phyloP scores from a whole-genome alignment of 768 basidiomycete species.

The Lepiota brunneoincarnata region DNA sequence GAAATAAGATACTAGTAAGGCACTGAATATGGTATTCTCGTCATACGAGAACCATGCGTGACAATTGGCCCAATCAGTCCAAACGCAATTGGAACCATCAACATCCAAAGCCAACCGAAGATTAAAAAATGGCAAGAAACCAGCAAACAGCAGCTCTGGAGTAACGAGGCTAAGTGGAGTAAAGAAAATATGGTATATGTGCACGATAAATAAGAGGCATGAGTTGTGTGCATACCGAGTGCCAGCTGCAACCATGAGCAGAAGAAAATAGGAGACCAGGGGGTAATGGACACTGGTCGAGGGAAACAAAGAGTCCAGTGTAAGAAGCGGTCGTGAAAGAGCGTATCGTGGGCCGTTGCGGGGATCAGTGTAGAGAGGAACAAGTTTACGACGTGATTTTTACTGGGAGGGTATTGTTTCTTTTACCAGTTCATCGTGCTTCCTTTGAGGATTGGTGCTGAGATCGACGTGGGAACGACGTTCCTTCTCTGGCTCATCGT shows the following conservation, averaged over 20 bases:
- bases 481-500: constrained; percentile 51
- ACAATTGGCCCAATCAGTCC: too few relatives aligned
- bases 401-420: background rate
- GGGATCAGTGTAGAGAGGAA: too few relatives aligned
- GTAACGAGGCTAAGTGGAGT: background rate
- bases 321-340: background rate
- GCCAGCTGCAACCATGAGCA: background rate
- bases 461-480: constrained; percentile 62
- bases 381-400: background rate
- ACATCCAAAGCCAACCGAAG: too few relatives aligned
- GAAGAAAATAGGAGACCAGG: background rate
- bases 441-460: constrained; percentile 73
- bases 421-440: constrained; percentile 83
- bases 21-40: too few relatives aligned
- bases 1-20: too few relatives aligned
- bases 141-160: background rate
- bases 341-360: too few relatives aligned
- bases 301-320: background rate
- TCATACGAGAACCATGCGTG: too few relatives aligned
- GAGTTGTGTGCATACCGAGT: background rate
- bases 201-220: background rate
- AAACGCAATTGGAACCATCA: too few relatives aligned
- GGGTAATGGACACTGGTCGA: background rate
- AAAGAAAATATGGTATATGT: background rate
- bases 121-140: too few relatives aligned